Conservation (phyloP, 78 protist species). For the Dictyostelium purpureum region DNA sequence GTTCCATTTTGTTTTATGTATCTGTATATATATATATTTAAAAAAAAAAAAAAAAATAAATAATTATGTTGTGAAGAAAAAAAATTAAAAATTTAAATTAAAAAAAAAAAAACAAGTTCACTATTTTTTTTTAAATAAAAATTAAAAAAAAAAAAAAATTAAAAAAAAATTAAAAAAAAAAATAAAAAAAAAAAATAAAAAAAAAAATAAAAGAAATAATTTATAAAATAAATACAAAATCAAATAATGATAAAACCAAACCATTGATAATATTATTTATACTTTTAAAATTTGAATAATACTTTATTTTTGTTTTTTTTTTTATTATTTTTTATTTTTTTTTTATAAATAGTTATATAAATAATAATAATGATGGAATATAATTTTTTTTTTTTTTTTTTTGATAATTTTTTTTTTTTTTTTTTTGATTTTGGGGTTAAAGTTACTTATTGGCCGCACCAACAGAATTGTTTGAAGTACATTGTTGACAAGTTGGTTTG, state of each 20-base stretch:
- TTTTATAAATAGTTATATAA: background rate
- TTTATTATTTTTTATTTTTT: background rate
- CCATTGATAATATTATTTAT: background rate
- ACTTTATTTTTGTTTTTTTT: background rate
- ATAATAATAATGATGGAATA: background rate
- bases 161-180: background rate
- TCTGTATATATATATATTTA: background rate
- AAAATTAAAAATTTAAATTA: background rate
- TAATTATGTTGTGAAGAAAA: background rate
- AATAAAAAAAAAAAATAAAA: background rate
- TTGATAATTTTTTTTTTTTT: background rate
- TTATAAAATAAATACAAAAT: no score
- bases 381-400: background rate
- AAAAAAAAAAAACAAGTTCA: background rate
- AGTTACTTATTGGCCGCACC: background rate
- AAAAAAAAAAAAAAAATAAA: background rate
- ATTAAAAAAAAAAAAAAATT: no score
- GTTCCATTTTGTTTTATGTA: constrained; percentile 28
- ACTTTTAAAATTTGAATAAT: background rate
- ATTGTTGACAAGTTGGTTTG: constrained; percentile 1
- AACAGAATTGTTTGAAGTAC: background rate
- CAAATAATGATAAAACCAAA: no score
- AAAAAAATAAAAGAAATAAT: background rate
- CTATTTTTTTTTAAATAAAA: no score
- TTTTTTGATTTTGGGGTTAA: background rate